phyloP scores from a whole-genome alignment of 108 stramenopile genomes.

The Skeletonema costatum region DNA sequence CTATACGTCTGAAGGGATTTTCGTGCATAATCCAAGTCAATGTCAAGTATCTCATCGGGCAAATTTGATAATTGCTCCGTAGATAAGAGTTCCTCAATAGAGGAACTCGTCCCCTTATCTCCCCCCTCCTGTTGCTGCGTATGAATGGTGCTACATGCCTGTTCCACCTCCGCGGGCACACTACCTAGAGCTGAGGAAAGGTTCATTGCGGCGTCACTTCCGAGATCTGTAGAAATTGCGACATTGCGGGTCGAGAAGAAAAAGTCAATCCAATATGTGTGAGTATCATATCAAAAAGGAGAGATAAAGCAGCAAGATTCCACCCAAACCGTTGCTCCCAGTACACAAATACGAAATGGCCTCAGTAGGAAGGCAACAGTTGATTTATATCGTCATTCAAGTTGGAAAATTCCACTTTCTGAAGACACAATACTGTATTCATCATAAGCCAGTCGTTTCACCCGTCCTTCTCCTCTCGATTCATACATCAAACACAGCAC shows the following conservation, averaged over 20 bases:
- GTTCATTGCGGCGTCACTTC: conserved; percentile 73
- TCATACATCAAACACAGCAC: neutral
- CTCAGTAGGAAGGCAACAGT: conserved; percentile 11
- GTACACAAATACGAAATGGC: neutral
- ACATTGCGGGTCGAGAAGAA: neutral
- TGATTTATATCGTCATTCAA: conserved; percentile 3
- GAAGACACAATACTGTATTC: conserved; percentile 6
- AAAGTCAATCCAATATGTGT: neutral
- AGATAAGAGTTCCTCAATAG: conserved; percentile 24
- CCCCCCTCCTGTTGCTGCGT: conserved; percentile 12
- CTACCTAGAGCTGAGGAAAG: conserved; percentile 52
- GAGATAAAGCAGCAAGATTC: too few species aligned
- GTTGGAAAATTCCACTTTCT: neutral
- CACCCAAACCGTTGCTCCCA: neutral
- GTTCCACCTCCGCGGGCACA: conserved; percentile 63
- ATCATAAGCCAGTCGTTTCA: neutral
- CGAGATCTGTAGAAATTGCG: conserved; percentile 53
- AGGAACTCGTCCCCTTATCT: neutral
- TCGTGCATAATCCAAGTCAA: conserved; percentile 66
- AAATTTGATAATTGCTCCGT: conserved; percentile 54
- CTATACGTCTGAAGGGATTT: conserved; percentile 57
- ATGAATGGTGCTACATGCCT: conserved; percentile 32
- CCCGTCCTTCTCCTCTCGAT: neutral
- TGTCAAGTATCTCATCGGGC: conserved; percentile 67
- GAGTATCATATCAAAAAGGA: neutral